Base-by-base conservation (phyloP, 2,329 filamentous ascomycete species). In the Lecanicillium sp. region DNA sequence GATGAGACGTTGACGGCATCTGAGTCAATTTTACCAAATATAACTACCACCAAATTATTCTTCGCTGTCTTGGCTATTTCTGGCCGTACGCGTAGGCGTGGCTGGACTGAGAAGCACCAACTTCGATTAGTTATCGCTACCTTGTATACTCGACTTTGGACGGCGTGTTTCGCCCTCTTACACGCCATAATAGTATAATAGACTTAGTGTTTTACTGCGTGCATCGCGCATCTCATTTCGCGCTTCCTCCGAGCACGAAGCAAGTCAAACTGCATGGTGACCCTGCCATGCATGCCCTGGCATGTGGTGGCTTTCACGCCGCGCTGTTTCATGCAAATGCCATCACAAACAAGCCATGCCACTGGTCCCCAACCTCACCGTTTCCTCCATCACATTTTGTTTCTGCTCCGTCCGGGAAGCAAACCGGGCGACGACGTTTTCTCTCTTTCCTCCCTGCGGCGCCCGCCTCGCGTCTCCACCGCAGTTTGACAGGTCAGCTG, bases 11-110 rank as follows among this genome's bases (percentile, higher is more conserved):
- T 17, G 9, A 15, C 39, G 30, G 14, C 32, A 44, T 44, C 42
- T 37, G 42, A 44, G 32, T 44, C 42, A 37, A 29, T 35, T 24
- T 37, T 29, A 37, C 42, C 23, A 37, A 29, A 29, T 45, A 21
- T 33, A 29, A n/a, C n/a, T n/a, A n/a, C n/a, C n/a, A n/a, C n/a
- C n/a, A n/a, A 7, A 21, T 8, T 36, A 11, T 19, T 37, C 35
- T 21, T 4, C 35, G 10, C 21, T 45, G 42, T 44, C 41, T 44
- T 35, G 41, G 30, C 29, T 36, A 44, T 36, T 36, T 36, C 21
- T 20, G 15, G 40, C 29, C 15, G 30, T 15, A 9, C 30, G 12
- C 19, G 4, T n/a, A n/a, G n/a, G n/a, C n/a, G n/a, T n/a, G n/a
- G n/a, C n/a, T n/a, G n/a, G n/a, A n/a, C n/a, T n/a, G n/a, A n/a